Evolutionary conservation across 1,139 yeast genomes (phyloP), one percentile per base, ranked within the genome.

Genomic region (Kluyveromyces marxianus): DNA sequence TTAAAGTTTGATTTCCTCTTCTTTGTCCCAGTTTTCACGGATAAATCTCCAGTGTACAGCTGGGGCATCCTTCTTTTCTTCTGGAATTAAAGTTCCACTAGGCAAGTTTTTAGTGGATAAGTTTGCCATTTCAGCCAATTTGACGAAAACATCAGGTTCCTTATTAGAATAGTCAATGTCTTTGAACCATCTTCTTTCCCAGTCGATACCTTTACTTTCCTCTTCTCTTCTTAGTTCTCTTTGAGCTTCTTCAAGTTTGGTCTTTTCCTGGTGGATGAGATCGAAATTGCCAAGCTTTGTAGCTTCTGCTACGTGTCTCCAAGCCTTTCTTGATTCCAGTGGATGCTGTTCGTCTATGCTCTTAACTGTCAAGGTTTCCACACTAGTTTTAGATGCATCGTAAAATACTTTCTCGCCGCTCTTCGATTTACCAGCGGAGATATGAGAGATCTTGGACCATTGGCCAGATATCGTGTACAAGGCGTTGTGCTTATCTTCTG

Each of bases 281-380:
- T 85, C 87, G 64, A 76, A 86, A 65, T 89, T 83, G 38, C 90
- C 82, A 36, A 69, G 66, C 50, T 72, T 76, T 54, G 88, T 83
- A 21, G 97, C 97, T n/a, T 75, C 86, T 1, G 96, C 95, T 25
- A 90, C 97, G 56, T 79, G 76, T 37, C 60, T 56, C 97, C 97
- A 90, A 21, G 96, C 96, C 53, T 70, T 77, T 67, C 96, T 80
- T 48, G 88, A 75, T 67, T 90, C 97, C 56, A 87, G 73, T 21
- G 68, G 74, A 64, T 83, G 74, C 68, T 90, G 97, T 52, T 83
- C 70, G 50, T 77, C 88, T 46, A 85, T 70, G 43, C 95, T 90
- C 66, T 86, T 88, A 45, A 90, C 96, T 8, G 55, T 53, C 51
- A 88, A 70, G 41, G 72, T 76, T 52, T 78, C 77, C 7, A 84